These are phyloP conservation scores for Dryadomyces quercivorus DNA, from an alignment of 2,329 filamentous ascomycete species.

Conservation along the genomic window DNA sequence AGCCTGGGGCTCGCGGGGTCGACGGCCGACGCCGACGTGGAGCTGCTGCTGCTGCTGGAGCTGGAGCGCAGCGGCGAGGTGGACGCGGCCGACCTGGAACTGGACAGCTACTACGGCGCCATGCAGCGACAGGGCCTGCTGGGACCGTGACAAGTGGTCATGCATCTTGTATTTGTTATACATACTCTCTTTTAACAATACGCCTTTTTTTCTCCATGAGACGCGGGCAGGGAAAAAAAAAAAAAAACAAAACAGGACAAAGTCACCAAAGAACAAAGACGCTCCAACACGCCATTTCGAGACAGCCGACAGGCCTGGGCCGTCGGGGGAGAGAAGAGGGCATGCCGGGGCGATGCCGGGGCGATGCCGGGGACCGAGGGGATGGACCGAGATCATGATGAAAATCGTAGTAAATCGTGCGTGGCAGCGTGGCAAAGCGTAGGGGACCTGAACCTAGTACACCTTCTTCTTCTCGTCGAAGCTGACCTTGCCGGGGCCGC, in stretches of 20 bases:
- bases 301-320: no score
- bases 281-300: neutral
- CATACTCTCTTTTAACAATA: neutral
- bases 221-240: neutral
- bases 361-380: no score
- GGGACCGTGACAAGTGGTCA: no score
- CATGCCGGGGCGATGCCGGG: neutral
- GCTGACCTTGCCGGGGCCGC: constrained; percentile 92
- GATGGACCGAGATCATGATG: no score
- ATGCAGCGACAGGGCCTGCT: no score
- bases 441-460: constrained; percentile 45
- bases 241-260: no score
- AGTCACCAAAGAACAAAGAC: neutral
- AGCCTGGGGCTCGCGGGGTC: constrained; percentile 19
- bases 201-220: neutral
- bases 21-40: constrained; percentile 14
- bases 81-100: constrained; percentile 30
- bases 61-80: constrained; percentile 1
- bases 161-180: neutral
- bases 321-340: no score
- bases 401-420: no score
- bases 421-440: no score
- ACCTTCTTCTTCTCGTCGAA: constrained; percentile 99
- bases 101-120: neutral
- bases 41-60: constrained; percentile 9